A percentile compares a stretch with the other conserved stretches of the same genome.
phyloP scores from a whole-genome alignment of 1,284 basidiomycete genomes.

The Sanghuangporus baumii region DNA sequence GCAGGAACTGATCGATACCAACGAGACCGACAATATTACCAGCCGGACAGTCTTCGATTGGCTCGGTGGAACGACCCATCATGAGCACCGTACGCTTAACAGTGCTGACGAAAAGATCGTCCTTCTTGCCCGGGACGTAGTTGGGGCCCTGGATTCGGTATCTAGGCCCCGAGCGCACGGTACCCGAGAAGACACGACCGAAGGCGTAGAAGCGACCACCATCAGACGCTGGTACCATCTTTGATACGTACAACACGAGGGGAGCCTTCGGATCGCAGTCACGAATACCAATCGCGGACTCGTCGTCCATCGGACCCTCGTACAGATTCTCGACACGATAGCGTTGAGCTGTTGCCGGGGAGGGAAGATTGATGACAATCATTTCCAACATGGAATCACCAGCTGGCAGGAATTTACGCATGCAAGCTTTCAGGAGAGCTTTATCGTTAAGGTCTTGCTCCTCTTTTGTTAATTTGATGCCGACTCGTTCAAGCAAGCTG shows the following conservation, averaged over 20 bases:
- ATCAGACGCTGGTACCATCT: conserved; percentile 99
- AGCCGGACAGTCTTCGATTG: conserved; percentile 98
- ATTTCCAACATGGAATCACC: conserved; percentile 99
- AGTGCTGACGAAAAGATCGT: conserved; percentile 97
- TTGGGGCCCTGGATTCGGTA: conserved; percentile 99
- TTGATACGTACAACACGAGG: conserved; percentile 98
- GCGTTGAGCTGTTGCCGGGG: conserved; percentile 92
- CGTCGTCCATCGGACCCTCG: conserved; percentile 99
- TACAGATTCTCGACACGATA: conserved; percentile 99
- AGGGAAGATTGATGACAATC: conserved; percentile 99
- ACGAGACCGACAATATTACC: conserved; percentile 99
- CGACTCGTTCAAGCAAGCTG: conserved; percentile 94
- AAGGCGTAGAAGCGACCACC: conserved; percentile 99
- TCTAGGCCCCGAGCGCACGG: conserved; percentile 95
- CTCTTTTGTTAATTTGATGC: conserved; percentile 84
- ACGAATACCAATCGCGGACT: conserved; percentile 97
- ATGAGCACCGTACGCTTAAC: conserved; percentile 99
- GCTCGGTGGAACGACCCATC: conserved; percentile 99
- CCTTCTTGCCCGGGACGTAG: conserved; percentile 98
- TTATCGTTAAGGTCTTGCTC: conserved; percentile 98
- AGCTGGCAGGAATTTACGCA: conserved; percentile 99
- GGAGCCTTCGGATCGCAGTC: conserved; percentile 98
- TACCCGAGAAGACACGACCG: conserved; percentile 99
- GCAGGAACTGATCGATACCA: conserved; percentile 99
- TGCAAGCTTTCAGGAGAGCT: conserved; percentile 93